Evolutionary conservation across 768 basidiomycete species (phyloP).

Genomic region (Russula foetens): DNA sequence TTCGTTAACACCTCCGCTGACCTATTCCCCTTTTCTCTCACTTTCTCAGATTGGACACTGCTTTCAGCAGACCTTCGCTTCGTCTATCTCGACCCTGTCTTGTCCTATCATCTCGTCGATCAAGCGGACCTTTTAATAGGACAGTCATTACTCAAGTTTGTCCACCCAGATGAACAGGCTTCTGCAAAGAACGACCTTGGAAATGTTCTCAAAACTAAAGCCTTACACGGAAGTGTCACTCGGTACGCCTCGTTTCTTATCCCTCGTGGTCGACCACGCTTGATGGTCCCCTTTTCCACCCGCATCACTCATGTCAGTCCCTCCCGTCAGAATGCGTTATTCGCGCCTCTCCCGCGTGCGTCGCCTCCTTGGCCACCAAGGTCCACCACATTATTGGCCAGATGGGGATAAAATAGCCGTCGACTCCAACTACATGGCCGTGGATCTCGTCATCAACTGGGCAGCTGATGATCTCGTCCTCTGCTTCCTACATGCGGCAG

Average conservation of each 20-base stretch:
- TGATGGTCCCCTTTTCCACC: conserved; percentile 14
- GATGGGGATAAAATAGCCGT: conserved; percentile 62
- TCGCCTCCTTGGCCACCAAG: conserved; percentile 59
- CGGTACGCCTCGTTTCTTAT: conserved; percentile 35
- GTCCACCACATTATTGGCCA: conserved; percentile 44
- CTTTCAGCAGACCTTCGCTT: conserved; percentile 69
- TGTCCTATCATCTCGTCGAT: conserved; percentile 60
- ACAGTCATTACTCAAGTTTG: conserved; percentile 63
- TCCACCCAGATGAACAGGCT: conserved; percentile 77
- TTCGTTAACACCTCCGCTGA: conserved; percentile 18
- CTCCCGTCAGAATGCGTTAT: conserved; percentile 57
- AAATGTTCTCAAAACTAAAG: conserved; percentile 63
- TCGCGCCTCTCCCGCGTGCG: conserved; percentile 70
- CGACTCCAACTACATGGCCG: conserved; percentile 74
- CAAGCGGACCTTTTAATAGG: conserved; percentile 65
- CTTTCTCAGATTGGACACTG: conserved; percentile 67
- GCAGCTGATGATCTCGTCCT: conserved; percentile 81
- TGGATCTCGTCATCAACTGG: conserved; percentile 87
- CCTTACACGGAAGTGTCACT: conserved; percentile 78
- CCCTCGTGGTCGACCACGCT: conserved; percentile 14
- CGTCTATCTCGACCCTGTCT: conserved; percentile 78
- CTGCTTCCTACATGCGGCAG: conserved; percentile 81
- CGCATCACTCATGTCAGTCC: conserved; percentile 14
- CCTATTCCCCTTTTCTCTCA: conserved; percentile 22
- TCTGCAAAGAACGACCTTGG: conserved; percentile 69